These are phyloP conservation scores for Isoetes taiwanensis DNA, from an alignment of 75 land plant species.

Conservation along the genomic window DNA sequence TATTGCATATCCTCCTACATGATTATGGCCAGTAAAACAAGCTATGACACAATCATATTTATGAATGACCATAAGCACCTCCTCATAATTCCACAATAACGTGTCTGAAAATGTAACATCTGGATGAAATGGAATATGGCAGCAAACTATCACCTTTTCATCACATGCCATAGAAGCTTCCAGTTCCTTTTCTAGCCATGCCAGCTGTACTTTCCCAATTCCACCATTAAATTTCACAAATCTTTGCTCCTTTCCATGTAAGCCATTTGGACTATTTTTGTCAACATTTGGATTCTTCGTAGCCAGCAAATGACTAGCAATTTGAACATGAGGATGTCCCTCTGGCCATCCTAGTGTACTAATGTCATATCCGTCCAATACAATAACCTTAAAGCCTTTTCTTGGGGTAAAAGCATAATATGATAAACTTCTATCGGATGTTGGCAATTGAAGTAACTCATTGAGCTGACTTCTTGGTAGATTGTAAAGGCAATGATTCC, in stretches of 20 bases:
- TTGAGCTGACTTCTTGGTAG: slow-evolving; percentile 54
- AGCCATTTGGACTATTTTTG: slow-evolving; percentile 73
- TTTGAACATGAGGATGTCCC: slow-evolving; percentile 47
- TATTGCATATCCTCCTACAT: slow-evolving; percentile 66
- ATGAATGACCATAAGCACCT: slow-evolving; percentile 72
- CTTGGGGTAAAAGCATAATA: slow-evolving; percentile 77
- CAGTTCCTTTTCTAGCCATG: slow-evolving; percentile 61
- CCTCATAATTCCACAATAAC: slow-evolving; percentile 77
- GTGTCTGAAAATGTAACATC: slow-evolving; percentile 36
- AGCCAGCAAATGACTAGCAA: slow-evolving; percentile 36
- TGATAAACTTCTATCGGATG: slow-evolving; percentile 27
- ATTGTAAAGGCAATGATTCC: slow-evolving; percentile 96
- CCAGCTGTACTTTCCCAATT: slow-evolving; percentile 59
- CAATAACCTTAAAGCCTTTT: slow-evolving; percentile 59
- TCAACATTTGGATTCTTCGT: slow-evolving; percentile 68
- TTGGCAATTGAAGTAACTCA: slow-evolving; percentile 41
- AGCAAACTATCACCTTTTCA: slow-evolving; percentile 64
- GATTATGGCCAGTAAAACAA: slow-evolving; percentile 86
- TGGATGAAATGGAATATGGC: slow-evolving; percentile 81
- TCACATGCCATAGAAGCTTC: slow-evolving; percentile 31
- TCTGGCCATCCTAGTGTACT: slow-evolving; percentile 85
- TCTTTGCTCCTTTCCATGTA: slow-evolving; percentile 48
- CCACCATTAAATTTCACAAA: slow-evolving; percentile 91
- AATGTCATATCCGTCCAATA: slow-evolving; percentile 88
- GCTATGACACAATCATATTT: slow-evolving; percentile 70